Conservation (phyloP, 352 stramenopile species). For the Phytophthora multivora region DNA sequence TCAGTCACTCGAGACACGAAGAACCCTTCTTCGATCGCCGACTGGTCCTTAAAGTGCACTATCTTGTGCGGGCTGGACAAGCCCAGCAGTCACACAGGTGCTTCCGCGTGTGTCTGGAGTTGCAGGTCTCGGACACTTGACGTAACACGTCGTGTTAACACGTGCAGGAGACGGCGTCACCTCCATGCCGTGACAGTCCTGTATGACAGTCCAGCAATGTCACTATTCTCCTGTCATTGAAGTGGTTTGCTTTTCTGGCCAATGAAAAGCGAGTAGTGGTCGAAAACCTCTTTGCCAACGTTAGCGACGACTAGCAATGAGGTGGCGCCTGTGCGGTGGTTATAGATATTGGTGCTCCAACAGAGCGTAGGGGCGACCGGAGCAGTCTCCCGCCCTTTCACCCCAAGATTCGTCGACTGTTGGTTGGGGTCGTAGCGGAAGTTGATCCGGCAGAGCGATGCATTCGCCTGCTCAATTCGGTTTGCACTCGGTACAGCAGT, state of each 20-base stretch:
- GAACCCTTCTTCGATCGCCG: slow-evolving; percentile 72
- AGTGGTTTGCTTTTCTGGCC: no score
- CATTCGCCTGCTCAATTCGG: no score
- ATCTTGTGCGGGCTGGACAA: slow-evolving; percentile 7
- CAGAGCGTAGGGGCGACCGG: slow-evolving; percentile 8
- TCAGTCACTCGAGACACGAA: slow-evolving; percentile 83
- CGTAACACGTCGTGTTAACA: slow-evolving; percentile 74
- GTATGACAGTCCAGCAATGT: no score
- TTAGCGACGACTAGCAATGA: no score
- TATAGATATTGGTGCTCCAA: slow-evolving; percentile 5
- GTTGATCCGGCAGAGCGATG: no score
- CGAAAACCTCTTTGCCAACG: no score
- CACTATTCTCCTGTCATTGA: no score
- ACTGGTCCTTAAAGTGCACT: slow-evolving; percentile 20
- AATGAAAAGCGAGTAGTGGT: no score
- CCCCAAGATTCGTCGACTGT: slow-evolving; percentile 21
- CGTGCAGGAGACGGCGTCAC: slow-evolving; percentile 5
- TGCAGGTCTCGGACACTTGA: slow-evolving; percentile 72
- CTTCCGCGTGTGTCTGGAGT: slow-evolving; percentile 69
- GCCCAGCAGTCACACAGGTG: slow-evolving; percentile 66
- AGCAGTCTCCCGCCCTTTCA: slow-evolving; percentile 29
- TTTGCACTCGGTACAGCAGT: not conserved
- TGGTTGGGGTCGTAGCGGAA: slow-evolving; percentile 4
- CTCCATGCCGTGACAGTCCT: no score
- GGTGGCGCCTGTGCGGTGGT: not conserved